Conservation (phyloP, 2,329 filamentous ascomycete species). For the Didymellaceae sp. region DNA sequence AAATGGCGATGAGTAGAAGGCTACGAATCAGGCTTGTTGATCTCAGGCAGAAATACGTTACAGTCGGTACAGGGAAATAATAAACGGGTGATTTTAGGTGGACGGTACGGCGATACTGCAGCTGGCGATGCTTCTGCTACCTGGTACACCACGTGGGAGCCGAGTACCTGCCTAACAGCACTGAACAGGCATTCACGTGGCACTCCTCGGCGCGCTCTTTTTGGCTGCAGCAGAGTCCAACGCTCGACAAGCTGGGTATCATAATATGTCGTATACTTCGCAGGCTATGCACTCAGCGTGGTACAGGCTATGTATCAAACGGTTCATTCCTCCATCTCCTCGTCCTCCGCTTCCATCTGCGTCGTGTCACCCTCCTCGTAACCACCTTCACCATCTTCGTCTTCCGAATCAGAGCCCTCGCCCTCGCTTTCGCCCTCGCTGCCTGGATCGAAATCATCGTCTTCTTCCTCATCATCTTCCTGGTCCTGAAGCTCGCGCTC, state of each 20-base stretch:
- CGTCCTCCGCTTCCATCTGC: conserved; percentile 30
- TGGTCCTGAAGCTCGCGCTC: conserved; percentile 46
- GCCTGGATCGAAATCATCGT: conserved; percentile 52
- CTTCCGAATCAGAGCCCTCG: conserved; percentile 45
- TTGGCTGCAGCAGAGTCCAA: neutral
- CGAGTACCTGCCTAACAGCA: too few species aligned
- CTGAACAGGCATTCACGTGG: neutral
- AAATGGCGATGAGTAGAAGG: neutral
- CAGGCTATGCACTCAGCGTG: neutral
- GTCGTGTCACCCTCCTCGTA: conserved; percentile 40
- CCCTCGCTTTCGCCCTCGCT: conserved; percentile 52
- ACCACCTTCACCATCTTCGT: conserved; percentile 42
- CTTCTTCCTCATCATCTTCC: conserved; percentile 51
- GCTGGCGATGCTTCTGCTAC: too few species aligned
- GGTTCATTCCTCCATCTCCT: conserved; percentile 40
- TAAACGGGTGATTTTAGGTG: too few species aligned
- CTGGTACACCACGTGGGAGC: too few species aligned
- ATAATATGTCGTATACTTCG: neutral
- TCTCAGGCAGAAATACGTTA: neutral
- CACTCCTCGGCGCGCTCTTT: neutral
- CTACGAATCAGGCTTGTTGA: neutral
- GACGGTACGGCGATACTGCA: too few species aligned
- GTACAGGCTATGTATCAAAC: conserved; percentile 1
- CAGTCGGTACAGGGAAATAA: neutral
- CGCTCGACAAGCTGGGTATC: conserved; percentile 2